These are phyloP conservation scores for Moringa oleifera DNA, from an alignment of 345 rosid genomes.

Conservation along the genomic window DNA sequence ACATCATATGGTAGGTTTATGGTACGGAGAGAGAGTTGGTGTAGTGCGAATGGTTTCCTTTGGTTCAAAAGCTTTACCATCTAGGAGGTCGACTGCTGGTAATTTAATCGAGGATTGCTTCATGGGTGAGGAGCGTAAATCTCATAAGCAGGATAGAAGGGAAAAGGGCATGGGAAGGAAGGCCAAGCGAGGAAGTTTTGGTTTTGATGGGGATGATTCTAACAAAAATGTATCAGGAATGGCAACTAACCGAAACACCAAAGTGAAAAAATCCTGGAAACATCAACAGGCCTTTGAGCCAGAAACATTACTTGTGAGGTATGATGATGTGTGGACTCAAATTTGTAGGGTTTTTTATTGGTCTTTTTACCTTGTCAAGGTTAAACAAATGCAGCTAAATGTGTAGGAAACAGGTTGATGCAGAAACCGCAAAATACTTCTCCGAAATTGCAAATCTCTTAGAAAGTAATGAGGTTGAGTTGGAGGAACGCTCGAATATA, in stretches of 20 bases:
- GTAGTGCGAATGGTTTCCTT: conserved; percentile 40
- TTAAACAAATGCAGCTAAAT: conserved; percentile 9
- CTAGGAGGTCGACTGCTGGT: conserved; percentile 22
- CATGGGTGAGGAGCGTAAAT: conserved; percentile 48
- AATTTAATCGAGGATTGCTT: conserved; percentile 25
- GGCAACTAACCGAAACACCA: conserved; percentile 14
- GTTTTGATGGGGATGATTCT: conserved; percentile 37
- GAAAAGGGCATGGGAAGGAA: conserved; percentile 46
- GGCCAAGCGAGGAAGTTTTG: conserved; percentile 37
- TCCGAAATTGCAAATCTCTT: conserved; percentile 75
- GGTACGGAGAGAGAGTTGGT: background rate
- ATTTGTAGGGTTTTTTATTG: background rate
- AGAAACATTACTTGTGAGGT: conserved; percentile 56
- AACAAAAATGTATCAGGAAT: conserved; percentile 29
- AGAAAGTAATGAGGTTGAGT: conserved; percentile 65
- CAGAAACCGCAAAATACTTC: conserved; percentile 72
- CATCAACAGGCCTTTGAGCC: conserved; percentile 37
- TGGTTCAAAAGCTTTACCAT: conserved; percentile 49
- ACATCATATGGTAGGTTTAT: background rate
- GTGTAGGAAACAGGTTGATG: conserved; percentile 81
- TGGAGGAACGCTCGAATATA: conserved; percentile 66
- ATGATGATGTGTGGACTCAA: conserved; percentile 6
- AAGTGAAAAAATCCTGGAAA: conserved; percentile 24
- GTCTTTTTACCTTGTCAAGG: background rate
- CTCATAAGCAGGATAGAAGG: conserved; percentile 34